Evolutionary conservation across 345 rosid genomes (phyloP).

Genomic region (Anastatica hierochuntica): DNA sequence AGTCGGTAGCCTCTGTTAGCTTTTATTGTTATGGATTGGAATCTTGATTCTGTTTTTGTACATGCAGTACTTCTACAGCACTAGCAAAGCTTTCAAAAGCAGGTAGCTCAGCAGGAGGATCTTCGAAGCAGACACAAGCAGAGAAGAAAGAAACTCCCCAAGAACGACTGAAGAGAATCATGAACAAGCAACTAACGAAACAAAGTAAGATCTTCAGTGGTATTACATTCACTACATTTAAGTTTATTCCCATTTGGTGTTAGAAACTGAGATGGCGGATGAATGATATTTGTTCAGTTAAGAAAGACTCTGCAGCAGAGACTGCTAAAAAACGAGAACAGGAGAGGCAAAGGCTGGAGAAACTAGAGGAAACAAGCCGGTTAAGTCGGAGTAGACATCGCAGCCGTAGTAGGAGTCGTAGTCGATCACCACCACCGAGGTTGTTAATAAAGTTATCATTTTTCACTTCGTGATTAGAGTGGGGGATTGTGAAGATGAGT

Average conservation of each 20-base stretch:
- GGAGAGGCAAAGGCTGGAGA: constrained; percentile 83
- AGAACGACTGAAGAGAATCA: constrained; percentile 92
- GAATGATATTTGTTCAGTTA: constrained; percentile 42
- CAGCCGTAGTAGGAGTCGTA: constrained; percentile 79
- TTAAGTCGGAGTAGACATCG: constrained; percentile 50
- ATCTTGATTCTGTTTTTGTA: not conserved
- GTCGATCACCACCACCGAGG: constrained; percentile 93
- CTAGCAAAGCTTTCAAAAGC: constrained; percentile 72
- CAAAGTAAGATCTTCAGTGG: constrained; percentile 50
- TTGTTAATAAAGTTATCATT: constrained; percentile 29
- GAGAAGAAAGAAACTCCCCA: constrained; percentile 98
- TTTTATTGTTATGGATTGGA: not conserved
- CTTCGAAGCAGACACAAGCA: constrained; percentile 45
- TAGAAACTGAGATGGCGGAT: constrained; percentile 4
- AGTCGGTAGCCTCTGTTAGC: not conserved
- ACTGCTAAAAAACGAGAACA: constrained; percentile 90
- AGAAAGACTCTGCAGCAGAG: constrained; percentile 90
- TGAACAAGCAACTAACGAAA: constrained; percentile 83
- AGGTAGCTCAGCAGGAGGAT: constrained; percentile 38
- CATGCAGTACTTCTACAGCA: constrained; percentile 55
- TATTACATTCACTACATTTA: not conserved
- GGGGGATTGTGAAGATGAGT: no score
- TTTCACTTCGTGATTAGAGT: no score
- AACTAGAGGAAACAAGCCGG: constrained; percentile 83
- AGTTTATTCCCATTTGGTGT: not conserved